These are phyloP conservation scores for Coemansia sp. DNA, from an alignment of 192 early-diverging fungal genomes.

Conservation along the genomic window DNA sequence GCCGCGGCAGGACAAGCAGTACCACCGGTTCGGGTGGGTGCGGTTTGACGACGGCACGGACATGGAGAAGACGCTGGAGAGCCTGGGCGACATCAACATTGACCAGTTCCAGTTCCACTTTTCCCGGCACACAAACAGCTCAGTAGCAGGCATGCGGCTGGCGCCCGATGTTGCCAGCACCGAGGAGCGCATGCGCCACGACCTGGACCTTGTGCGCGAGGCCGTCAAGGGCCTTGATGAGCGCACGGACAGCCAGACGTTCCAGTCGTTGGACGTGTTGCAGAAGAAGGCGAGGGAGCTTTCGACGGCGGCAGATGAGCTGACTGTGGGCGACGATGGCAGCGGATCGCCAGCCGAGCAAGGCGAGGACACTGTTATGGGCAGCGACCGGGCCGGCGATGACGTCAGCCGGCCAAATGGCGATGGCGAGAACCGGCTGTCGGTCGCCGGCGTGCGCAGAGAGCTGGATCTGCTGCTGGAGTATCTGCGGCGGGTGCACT, in stretches of 20 bases:
- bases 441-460: constrained; percentile 22
- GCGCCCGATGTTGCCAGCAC: constrained; percentile 72
- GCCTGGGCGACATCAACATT: constrained; percentile 61
- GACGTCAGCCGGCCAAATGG: constrained; percentile 9
- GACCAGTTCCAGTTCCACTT: constrained; percentile 57
- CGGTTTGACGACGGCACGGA: constrained; percentile 84
- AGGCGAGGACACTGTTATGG: constrained; percentile 25
- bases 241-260: constrained; percentile 33
- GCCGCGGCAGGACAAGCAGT: constrained; percentile 78
- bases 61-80: constrained; percentile 65
- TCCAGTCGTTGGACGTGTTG: constrained; percentile 33
- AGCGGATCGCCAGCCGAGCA: constrained; percentile 12
- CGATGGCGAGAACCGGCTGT: constrained; percentile 4
- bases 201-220: constrained; percentile 65
- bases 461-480: constrained; percentile 78
- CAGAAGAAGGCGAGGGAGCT: constrained; percentile 41
- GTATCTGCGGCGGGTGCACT: constrained; percentile 87
- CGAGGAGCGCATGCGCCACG: constrained; percentile 69
- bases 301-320: constrained; percentile 32
- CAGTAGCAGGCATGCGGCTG: constrained; percentile 48
- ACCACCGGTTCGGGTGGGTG: constrained; percentile 91
- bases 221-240: constrained; percentile 45
- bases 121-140: constrained; percentile 41
- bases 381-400: constrained; percentile 12
- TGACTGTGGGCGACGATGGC: constrained; percentile 25